phyloP scores from a whole-genome alignment of 805 yeast genomes.

The Wickerhamomyces ciferrii region DNA sequence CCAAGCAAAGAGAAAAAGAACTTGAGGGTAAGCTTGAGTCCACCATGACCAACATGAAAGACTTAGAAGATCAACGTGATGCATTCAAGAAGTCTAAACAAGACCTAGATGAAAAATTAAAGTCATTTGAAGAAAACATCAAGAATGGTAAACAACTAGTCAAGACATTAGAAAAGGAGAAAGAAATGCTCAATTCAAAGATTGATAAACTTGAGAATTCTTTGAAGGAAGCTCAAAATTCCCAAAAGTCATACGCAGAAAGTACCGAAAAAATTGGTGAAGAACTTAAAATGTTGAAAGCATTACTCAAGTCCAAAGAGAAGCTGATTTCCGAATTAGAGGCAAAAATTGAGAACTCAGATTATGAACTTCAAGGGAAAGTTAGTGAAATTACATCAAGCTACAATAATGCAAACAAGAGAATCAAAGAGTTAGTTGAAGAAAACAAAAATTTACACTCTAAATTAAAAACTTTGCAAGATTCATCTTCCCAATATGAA shows the following conservation, averaged over 20 bases:
- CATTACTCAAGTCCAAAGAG: conserved; percentile 27
- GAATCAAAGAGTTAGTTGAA: conserved; percentile 30
- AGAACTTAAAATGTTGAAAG: conserved; percentile 26
- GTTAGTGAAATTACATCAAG: conserved; percentile 26
- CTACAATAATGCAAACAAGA: conserved; percentile 28
- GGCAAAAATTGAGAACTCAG: conserved; percentile 23
- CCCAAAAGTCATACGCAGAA: conserved; percentile 10
- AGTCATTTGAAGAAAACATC: conserved; percentile 20
- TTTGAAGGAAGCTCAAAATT: conserved; percentile 9
- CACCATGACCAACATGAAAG: conserved; percentile 18
- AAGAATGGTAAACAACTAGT: conserved; percentile 18
- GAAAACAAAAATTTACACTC: conserved; percentile 40
- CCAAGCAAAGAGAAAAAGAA: conserved; percentile 35
- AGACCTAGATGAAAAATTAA: conserved; percentile 20
- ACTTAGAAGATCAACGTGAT: conserved; percentile 21
- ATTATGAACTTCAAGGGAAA: conserved; percentile 29
- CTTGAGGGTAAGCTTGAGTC: conserved; percentile 20
- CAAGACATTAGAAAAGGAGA: conserved; percentile 17
- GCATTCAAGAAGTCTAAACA: conserved; percentile 20
- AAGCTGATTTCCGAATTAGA: conserved; percentile 25
- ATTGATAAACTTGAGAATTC: conserved; percentile 17
- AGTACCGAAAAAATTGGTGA: conserved; percentile 13
- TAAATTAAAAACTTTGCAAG: conserved; percentile 32
- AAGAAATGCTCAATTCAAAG: conserved; percentile 9
- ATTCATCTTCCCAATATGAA: conserved; percentile 29